phyloP scores from a whole-genome alignment of 139 green algal genomes.

The Chlorella ohadii region DNA sequence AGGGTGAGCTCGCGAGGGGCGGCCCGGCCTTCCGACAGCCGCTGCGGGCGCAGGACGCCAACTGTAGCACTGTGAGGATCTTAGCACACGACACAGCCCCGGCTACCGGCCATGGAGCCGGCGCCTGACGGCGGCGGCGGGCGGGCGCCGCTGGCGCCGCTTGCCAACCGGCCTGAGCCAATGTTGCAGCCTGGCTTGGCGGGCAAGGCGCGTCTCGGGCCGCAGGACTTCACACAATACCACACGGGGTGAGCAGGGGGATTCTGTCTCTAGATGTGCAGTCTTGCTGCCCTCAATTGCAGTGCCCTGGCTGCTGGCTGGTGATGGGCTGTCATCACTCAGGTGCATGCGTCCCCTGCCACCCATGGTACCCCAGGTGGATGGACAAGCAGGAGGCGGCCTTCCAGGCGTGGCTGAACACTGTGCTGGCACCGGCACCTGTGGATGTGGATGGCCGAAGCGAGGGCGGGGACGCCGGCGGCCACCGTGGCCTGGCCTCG shows the following conservation, averaged over 20 bases:
- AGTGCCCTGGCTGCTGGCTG: too few relatives aligned
- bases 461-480: neutral
- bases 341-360: too few relatives aligned
- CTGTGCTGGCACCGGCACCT: constrained; percentile 47
- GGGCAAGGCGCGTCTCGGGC: neutral
- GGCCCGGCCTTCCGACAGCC: too few relatives aligned
- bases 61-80: neutral
- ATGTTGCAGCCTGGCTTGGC: neutral
- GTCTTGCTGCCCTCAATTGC: too few relatives aligned
- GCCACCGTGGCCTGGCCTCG: constrained; percentile 2
- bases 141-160: constrained; percentile 4
- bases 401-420: constrained; percentile 75
- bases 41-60: too few relatives aligned
- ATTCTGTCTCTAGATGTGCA: too few relatives aligned
- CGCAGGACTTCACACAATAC: constrained; percentile 20
- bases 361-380: neutral
- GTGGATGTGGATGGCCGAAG: neutral
- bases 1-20: too few relatives aligned
- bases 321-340: too few relatives aligned
- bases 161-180: neutral
- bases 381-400: constrained; percentile 79
- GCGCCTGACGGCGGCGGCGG: neutral
- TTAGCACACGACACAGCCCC: too few relatives aligned
- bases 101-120: neutral
- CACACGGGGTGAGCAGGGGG: neutral